Conservation (phyloP, 768 basidiomycete species). For the Coprinellus aureogranulatus region DNA sequence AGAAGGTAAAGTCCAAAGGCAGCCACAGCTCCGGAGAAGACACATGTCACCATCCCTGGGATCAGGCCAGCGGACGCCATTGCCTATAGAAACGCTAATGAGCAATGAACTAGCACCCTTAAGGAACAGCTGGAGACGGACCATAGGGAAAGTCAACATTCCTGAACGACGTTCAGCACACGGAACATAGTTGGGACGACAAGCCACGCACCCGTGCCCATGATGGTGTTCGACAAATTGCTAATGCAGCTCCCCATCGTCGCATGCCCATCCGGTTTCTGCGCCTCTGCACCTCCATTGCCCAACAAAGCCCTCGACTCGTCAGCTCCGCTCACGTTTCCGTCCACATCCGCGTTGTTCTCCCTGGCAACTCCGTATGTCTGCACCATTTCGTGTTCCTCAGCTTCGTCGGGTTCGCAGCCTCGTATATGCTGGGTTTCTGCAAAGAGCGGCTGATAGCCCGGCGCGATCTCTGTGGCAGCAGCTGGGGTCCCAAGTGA, state of each 20-base stretch:
- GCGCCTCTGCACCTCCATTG: constrained; percentile 14
- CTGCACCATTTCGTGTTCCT: constrained; percentile 61
- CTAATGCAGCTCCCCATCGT: constrained; percentile 66
- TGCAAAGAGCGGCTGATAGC: background rate
- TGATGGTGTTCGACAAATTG: constrained; percentile 86
- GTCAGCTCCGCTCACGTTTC: constrained; percentile 16
- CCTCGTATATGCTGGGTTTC: background rate
- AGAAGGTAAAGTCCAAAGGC: constrained; percentile 89
- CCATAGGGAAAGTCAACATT: constrained; percentile 87
- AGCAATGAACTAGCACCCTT: constrained; percentile 2
- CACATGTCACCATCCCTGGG: constrained; percentile 86
- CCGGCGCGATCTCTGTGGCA: background rate
- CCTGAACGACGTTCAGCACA: constrained; percentile 40
- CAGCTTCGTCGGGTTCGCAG: constrained; percentile 19
- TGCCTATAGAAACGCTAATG: constrained; percentile 46
- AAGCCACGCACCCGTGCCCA: constrained; percentile 74
- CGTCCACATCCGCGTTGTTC: constrained; percentile 27
- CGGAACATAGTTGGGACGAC: constrained; percentile 2
- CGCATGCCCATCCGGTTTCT: constrained; percentile 61
- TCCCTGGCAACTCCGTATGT: constrained; percentile 60
- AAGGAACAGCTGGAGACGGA: constrained; percentile 28
- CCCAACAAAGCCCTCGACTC: constrained; percentile 66
- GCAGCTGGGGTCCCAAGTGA: background rate
- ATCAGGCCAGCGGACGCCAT: constrained; percentile 88
- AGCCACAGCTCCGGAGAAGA: constrained; percentile 73